Evolutionary conservation across 306 rosid genomes (phyloP), one percentile per base, ranked within the genome.

Genomic region (Parietaria judaica): DNA sequence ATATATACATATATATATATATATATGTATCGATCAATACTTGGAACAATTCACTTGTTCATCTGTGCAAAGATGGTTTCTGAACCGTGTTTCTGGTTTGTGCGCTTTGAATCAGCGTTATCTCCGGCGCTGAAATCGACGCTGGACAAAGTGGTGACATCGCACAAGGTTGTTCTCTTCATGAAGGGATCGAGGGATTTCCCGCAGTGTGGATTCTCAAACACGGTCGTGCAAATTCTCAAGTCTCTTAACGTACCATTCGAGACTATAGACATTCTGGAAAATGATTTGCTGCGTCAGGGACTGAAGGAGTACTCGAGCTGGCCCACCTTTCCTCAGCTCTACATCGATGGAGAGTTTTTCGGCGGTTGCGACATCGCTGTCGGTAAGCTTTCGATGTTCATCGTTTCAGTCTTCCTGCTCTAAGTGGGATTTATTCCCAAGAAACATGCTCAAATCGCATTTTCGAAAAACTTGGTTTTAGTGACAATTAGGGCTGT

Each of bases 241-340:
- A 92, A 63, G 76, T 88, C 99, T 51, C 52, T 77, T 16, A 84
- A 84, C 70, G 94, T 73, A 51, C 80, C 88, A 46, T 88, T 92
- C 14, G 99, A 92, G 65, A 77, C 95, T 3, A 57, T 84, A 45
- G 67, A 92, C 70, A 78, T 92, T 14, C 76, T 92, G 50, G 99
- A 92, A 61, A 88, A 92, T 66, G 96, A 92, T 64, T 3, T 88
- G 1, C 44, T 92, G 66, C 95, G 96, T 51, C 99, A 77, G 68
- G 96, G 88, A 43, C 64, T 92, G 66, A 88, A 88, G 78, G 90
- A 88, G 77, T 92, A 92, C 70, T 77, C 90, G 49, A 82, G 49
- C 66, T 92, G 96, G 96, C 99, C 99, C 53, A 92, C 99, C 56
- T 92, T 92, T 74, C 99, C 99, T 72, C 99, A 88, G 63, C 90